phyloP scores from a whole-genome alignment of 2,329 filamentous ascomycete genomes.

The Trichoderma cornu-damae region DNA sequence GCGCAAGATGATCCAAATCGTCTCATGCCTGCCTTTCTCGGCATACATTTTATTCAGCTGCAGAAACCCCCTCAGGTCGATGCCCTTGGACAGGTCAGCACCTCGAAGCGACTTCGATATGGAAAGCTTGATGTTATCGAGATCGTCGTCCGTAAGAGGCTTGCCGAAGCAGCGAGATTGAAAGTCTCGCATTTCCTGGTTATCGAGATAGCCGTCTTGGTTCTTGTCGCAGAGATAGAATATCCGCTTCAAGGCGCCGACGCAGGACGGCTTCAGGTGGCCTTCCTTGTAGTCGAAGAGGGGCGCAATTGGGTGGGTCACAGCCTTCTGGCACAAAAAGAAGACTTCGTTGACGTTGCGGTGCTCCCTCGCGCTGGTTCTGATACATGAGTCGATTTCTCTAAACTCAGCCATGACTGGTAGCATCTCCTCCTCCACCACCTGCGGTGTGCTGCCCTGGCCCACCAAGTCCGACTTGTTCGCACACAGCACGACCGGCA shows the following conservation, averaged over 20 bases:
- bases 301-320: slow-evolving; percentile 93
- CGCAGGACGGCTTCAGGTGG: slow-evolving; percentile 79
- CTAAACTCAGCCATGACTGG: slow-evolving; percentile 98
- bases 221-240: slow-evolving; percentile 97
- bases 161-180: slow-evolving; percentile 92
- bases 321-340: slow-evolving; percentile 96
- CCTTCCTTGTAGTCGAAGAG: slow-evolving; percentile 95
- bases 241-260: slow-evolving; percentile 79
- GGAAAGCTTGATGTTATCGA: slow-evolving; percentile 85
- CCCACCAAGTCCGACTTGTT: slow-evolving; percentile 91
- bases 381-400: slow-evolving; percentile 96
- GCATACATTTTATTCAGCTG: slow-evolving; percentile 93
- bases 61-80: slow-evolving; percentile 78
- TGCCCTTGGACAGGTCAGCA: slow-evolving; percentile 61
- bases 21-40: slow-evolving; percentile 95
- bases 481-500: slow-evolving; percentile 91
- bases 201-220: slow-evolving; percentile 86
- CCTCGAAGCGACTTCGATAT: slow-evolving; percentile 65
- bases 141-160: slow-evolving; percentile 70
- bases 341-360: slow-evolving; percentile 95
- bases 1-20: slow-evolving; percentile 93
- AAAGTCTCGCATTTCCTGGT: slow-evolving; percentile 85
- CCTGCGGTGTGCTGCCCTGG: slow-evolving; percentile 71
- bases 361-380: slow-evolving; percentile 86
- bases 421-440: slow-evolving; percentile 94